Conservation (phyloP, 805 yeast species). For the Pichia ethanolica region DNA sequence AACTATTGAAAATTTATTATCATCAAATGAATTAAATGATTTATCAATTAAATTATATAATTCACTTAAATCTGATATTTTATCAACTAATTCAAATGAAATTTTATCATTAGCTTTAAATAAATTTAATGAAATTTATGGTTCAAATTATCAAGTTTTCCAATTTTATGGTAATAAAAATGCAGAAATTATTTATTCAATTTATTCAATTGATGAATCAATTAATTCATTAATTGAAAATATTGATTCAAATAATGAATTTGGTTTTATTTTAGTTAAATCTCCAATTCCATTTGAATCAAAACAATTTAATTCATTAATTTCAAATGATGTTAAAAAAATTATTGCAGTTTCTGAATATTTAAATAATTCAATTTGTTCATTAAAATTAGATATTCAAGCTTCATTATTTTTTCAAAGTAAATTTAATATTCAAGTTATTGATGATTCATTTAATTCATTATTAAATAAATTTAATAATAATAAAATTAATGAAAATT, state of each 20-base stretch:
- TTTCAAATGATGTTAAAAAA: slow-evolving; percentile 52
- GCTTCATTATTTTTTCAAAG: slow-evolving; percentile 56
- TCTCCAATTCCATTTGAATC: slow-evolving; percentile 76
- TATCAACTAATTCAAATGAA: slow-evolving; percentile 21
- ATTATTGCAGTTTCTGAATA: slow-evolving; percentile 64
- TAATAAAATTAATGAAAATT: slow-evolving; percentile 26
- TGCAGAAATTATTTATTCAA: slow-evolving; percentile 71
- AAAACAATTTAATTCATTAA: slow-evolving; percentile 45
- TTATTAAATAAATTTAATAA: slow-evolving; percentile 19
- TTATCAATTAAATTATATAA: slow-evolving; percentile 33
- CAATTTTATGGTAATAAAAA: slow-evolving; percentile 59
- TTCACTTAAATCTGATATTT: slow-evolving; percentile 19
- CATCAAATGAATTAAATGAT: slow-evolving; percentile 35
- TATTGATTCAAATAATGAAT: slow-evolving; percentile 19
- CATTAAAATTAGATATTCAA: slow-evolving; percentile 63
- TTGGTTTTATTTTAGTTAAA: slow-evolving; percentile 62
- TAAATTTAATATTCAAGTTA: slow-evolving; percentile 36
- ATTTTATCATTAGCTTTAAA: slow-evolving; percentile 39
- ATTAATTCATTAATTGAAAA: slow-evolving; percentile 40
- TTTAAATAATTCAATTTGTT: slow-evolving; percentile 20
- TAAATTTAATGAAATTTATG: slow-evolving; percentile 39
- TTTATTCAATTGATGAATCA: slow-evolving; percentile 68
- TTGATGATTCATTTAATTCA: slow-evolving; percentile 39
- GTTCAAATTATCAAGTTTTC: slow-evolving; percentile 50
- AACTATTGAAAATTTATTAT: slow-evolving; percentile 36